Base-by-base conservation (phyloP, 1,139 yeast genomes). In the Kurtzmaniella quercitrusa region DNA sequence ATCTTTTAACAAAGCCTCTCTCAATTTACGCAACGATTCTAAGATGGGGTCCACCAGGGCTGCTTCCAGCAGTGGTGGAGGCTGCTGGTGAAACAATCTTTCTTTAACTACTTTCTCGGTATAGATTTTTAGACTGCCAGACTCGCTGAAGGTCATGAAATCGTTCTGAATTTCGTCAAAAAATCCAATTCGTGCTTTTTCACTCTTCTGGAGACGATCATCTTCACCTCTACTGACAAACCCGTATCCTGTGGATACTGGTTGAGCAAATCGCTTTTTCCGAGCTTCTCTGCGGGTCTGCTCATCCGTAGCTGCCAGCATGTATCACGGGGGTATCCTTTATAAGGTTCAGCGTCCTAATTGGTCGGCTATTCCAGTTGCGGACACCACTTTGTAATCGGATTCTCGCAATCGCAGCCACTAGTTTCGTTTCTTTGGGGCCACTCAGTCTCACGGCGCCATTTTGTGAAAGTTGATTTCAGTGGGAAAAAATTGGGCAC, bases 221-320 rank as follows among this genome's bases (percentile, higher is more conserved):
- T 78, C 85, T 44, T 79, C 85, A 1, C 86, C 86, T 43, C 86
- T 62, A 50, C 86, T 80, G 1, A 78, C 60, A 39, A 73, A 65
- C 0, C 87, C 87, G 51, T 73, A 79, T 3, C 33, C 46, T 3
- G 25, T 34, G 18, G 34, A 15, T 23, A 38, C 34, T 10, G 33
- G 18, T 15, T 15, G 38, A n/a, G 38, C 37, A 33, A 37, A 41
- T 21, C 43, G 41, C 18, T 31, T 31, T 23, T 15, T 23, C 16
- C 38, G 17, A 14, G 38, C 38, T 11, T 36, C 38, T 12, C 23
- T 19, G 8, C 25, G 19, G 15, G 25, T 16, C 25, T 36, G 16
- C 16, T 36, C 25, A 8, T 36, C 27, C 19, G 25, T 9, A 5
- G 12, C 14, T 10, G 14, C 31, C 31, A 27, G 31, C 31, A 27